These are phyloP conservation scores for Pyrenochaeta sp. DNA, from an alignment of 2,329 filamentous ascomycete species.

Conservation along the genomic window DNA sequence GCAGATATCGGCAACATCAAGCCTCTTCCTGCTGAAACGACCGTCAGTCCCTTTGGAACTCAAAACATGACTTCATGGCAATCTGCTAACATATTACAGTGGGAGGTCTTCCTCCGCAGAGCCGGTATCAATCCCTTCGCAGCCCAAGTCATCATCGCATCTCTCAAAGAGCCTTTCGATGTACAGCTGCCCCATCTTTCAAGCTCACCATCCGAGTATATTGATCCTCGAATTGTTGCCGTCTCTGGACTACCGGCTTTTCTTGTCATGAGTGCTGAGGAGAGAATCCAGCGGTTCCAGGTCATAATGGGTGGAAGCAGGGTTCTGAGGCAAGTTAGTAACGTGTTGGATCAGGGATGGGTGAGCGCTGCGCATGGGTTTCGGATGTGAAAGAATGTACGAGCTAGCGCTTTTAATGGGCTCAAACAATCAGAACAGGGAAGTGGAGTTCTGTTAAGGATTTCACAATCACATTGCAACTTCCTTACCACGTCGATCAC, in stretches of 20 bases:
- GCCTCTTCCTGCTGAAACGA: constrained; percentile 65
- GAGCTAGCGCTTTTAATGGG: too few relatives aligned
- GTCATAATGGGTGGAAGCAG: constrained; percentile 61
- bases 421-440: too few relatives aligned
- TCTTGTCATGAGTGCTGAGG: constrained; percentile 61
- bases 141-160: constrained; percentile 68
- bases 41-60: constrained; percentile 31
- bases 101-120: constrained; percentile 72
- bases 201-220: constrained; percentile 4
- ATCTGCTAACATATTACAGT: constrained; percentile 41
- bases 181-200: constrained; percentile 10
- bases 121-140: constrained; percentile 75
- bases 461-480: too few relatives aligned
- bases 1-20: constrained; percentile 38
- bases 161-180: constrained; percentile 31
- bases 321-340: constrained; percentile 61
- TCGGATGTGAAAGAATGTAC: constrained; percentile 27
- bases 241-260: constrained; percentile 61
- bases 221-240: constrained; percentile 1
- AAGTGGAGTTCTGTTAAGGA: neutral
- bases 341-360: constrained; percentile 61
- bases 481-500: too few relatives aligned
- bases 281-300: constrained; percentile 61
- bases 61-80: too few relatives aligned
- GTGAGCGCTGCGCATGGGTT: constrained; percentile 46